Evolutionary conservation across 177 flowering plant genomes (phyloP).

Genomic region (Telopea speciosissima): DNA sequence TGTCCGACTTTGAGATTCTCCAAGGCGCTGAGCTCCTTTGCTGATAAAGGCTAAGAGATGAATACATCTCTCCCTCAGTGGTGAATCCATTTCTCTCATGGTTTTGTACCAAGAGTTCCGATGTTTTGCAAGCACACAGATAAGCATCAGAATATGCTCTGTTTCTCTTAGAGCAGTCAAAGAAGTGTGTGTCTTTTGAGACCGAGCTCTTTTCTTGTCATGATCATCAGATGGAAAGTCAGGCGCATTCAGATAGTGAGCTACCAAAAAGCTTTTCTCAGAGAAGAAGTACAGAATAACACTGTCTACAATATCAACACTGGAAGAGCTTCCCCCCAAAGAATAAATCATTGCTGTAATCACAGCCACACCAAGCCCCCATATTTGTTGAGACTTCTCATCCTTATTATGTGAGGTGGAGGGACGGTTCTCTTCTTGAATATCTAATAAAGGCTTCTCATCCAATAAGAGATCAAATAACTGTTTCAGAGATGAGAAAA

Average conservation of each 20-base stretch:
- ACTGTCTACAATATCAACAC: conserved; percentile 43
- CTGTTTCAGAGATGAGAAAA: conserved; percentile 50
- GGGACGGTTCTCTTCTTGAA: conserved; percentile 21
- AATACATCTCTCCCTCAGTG: conserved; percentile 69
- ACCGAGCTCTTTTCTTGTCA: conserved; percentile 70
- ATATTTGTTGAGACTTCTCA: conserved; percentile 49
- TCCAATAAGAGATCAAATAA: conserved; percentile 42
- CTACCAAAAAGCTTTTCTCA: conserved; percentile 62
- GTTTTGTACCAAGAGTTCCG: conserved; percentile 64
- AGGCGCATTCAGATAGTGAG: conserved; percentile 59
- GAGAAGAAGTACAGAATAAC: conserved; percentile 53
- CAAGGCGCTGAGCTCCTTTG: conserved; percentile 50
- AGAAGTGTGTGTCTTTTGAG: conserved; percentile 50
- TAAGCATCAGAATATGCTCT: conserved; percentile 69
- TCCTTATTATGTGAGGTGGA: conserved; percentile 23
- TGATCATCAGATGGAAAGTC: conserved; percentile 57
- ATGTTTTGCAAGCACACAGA: conserved; percentile 62
- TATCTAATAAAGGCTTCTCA: conserved; percentile 20
- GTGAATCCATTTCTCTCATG: conserved; percentile 65
- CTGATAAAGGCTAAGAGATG: conserved; percentile 91
- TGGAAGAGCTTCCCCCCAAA: conserved; percentile 48
- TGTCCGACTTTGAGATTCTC: conserved; percentile 43
- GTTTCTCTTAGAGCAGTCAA: conserved; percentile 58
- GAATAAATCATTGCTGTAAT: conserved; percentile 68
- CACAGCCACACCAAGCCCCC: conserved; percentile 84